These are phyloP conservation scores for Phyllostachys edulis DNA, from an alignment of 176 grass and related monocot genomes.

Conservation along the genomic window DNA sequence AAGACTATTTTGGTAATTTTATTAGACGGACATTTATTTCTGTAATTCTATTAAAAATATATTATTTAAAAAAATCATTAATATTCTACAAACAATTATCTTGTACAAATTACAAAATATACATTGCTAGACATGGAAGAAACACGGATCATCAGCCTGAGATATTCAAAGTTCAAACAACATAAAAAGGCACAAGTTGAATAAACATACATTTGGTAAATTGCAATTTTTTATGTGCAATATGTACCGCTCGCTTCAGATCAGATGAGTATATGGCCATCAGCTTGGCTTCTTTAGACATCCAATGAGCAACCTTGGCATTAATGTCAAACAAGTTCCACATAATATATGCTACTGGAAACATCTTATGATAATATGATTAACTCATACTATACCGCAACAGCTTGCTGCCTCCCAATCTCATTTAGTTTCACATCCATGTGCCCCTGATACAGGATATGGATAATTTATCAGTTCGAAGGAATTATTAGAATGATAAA, in stretches of 20 bases:
- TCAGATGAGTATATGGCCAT: constrained; percentile 84
- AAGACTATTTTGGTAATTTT: too few species aligned
- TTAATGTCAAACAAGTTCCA: too few species aligned
- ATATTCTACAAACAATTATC: constrained; percentile 13
- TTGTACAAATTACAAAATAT: not conserved
- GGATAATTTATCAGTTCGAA: not conserved
- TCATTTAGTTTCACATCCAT: constrained; percentile 83
- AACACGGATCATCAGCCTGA: not conserved
- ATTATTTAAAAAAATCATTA: not conserved
- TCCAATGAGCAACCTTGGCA: constrained; percentile 55
- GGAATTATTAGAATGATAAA: not conserved
- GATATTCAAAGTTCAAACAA: not conserved
- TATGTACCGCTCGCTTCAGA: constrained; percentile 79
- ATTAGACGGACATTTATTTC: too few species aligned
- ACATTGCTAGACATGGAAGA: not conserved
- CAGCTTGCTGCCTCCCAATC: constrained; percentile 72
- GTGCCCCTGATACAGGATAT: constrained; percentile 50
- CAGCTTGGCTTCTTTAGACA: constrained; percentile 69
- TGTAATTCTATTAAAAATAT: too few species aligned
- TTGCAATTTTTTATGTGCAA: constrained; percentile 59
- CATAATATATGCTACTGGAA: too few species aligned
- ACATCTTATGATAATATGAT: not conserved
- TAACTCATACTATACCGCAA: constrained; percentile 54
- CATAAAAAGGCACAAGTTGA: not conserved
- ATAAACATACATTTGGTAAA: constrained; percentile 62